phyloP scores from a whole-genome alignment of 1,139 yeast species.

The Kodamaea derodonti region DNA sequence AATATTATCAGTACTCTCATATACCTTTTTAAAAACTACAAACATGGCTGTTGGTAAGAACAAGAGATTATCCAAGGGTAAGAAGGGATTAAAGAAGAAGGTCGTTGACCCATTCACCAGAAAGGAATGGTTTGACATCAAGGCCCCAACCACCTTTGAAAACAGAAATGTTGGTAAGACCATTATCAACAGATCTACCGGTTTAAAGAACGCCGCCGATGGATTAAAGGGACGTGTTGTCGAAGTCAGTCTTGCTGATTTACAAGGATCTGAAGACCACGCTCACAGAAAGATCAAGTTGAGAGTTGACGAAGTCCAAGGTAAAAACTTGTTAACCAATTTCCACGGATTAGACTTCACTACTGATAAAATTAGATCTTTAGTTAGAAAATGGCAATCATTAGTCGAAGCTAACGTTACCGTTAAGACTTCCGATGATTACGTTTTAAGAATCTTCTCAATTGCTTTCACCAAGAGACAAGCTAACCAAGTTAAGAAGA shows the following conservation, averaged over 20 bases:
- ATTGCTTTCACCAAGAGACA: slow-evolving; percentile 92
- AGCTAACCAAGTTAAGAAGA: slow-evolving; percentile 86
- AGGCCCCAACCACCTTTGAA: slow-evolving; percentile 93
- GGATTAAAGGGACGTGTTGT: slow-evolving; percentile 89
- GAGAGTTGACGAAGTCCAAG: slow-evolving; percentile 92
- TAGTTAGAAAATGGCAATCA: slow-evolving; percentile 93
- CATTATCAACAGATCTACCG: slow-evolving; percentile 88
- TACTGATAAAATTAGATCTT: slow-evolving; percentile 83
- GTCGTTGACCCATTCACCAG: slow-evolving; percentile 94
- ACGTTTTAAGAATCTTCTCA: slow-evolving; percentile 83
- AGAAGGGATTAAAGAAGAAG: slow-evolving; percentile 95
- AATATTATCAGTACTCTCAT: background rate
- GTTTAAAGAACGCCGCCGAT: slow-evolving; percentile 90
- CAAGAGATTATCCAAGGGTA: slow-evolving; percentile 94
- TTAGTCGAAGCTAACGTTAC: slow-evolving; percentile 89
- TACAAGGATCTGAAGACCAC: slow-evolving; percentile 91
- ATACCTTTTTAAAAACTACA: slow-evolving; percentile 1
- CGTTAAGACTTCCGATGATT: slow-evolving; percentile 88
- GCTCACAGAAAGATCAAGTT: slow-evolving; percentile 85
- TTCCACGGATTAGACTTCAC: slow-evolving; percentile 94
- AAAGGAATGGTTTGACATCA: slow-evolving; percentile 92
- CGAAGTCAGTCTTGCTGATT: slow-evolving; percentile 83
- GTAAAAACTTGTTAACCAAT: slow-evolving; percentile 89
- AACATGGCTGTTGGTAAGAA: slow-evolving; percentile 93
- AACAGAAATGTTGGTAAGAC: slow-evolving; percentile 95